These are phyloP conservation scores for Trichoderma citrinoviride DNA, from an alignment of 2,329 filamentous ascomycete genomes.

Conservation along the genomic window DNA sequence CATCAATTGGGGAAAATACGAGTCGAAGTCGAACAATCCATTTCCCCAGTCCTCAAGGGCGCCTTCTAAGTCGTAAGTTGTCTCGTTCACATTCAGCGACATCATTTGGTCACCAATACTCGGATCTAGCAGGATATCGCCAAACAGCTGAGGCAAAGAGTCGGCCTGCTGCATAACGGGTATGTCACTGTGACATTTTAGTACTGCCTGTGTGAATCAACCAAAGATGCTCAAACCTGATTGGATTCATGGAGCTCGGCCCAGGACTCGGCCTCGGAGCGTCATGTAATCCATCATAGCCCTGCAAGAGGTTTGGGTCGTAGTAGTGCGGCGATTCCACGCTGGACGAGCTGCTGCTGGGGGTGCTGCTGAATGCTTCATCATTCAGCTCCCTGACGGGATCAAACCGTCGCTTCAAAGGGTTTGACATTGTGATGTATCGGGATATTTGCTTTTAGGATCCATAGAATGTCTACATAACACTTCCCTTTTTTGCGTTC, in stretches of 20 bases:
- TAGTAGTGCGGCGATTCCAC: background rate
- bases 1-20: background rate
- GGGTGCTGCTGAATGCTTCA: background rate
- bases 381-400: background rate
- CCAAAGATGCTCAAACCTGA: background rate
- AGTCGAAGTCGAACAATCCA: background rate
- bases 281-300: background rate
- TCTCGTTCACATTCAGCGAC: background rate
- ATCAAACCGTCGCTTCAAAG: background rate
- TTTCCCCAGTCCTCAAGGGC: background rate
- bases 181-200: background rate
- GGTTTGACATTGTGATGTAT: background rate
- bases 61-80: background rate
- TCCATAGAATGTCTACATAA: no score
- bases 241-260: background rate
- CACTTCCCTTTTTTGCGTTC: background rate
- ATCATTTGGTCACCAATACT: background rate
- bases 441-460: no score
- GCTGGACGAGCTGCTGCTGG: background rate
- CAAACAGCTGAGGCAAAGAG: background rate
- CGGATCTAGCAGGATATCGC: background rate
- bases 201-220: background rate
- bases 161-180: background rate
- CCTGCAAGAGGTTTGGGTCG: background rate
- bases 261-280: background rate